A percentile compares a stretch with the other conserved stretches of the same genome.
Conservation (phyloP, 2,329 filamentous ascomycete species). For the Xylariaceae sp. region DNA sequence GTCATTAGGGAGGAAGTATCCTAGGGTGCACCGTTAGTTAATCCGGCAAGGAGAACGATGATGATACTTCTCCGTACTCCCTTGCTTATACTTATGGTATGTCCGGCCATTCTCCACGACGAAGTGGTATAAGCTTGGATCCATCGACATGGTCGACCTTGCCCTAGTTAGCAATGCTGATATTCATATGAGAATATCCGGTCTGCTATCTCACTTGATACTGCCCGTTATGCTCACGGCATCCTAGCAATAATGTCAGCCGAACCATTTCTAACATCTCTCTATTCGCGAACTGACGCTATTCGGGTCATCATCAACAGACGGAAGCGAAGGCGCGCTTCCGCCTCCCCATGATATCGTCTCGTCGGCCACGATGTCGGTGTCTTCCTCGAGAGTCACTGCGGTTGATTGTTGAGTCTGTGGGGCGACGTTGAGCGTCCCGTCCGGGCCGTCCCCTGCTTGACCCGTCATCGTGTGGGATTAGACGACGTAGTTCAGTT, state of each 20-base stretch:
- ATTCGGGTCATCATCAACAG: constrained; percentile 23
- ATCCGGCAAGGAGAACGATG: constrained; percentile 2
- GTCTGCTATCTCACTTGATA: constrained; percentile 10
- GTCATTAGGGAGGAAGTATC: constrained; percentile 35
- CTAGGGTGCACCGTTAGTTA: constrained; percentile 18
- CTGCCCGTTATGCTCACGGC: constrained; percentile 15
- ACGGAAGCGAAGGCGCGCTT: constrained; percentile 27
- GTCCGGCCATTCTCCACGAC: constrained; percentile 32
- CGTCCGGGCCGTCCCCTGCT: neutral
- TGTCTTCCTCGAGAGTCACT: no score
- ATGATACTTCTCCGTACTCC: no score
- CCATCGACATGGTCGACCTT: constrained; percentile 31
- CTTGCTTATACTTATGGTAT: constrained; percentile 33
- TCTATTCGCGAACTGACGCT: constrained; percentile 15
- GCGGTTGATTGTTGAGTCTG: neutral
- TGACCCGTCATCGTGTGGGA: neutral
- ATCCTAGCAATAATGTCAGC: constrained; percentile 16
- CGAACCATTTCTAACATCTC: neutral
- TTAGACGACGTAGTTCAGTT: neutral
- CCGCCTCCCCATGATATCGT: constrained; percentile 26
- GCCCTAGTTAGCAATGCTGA: neutral
- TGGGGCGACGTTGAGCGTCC: neutral
- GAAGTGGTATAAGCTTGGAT: constrained; percentile 29
- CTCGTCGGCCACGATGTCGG: no score
- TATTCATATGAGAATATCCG: neutral